A percentile compares a stretch with the other conserved stretches of the same genome.
Conservation (phyloP, 2,329 filamentous ascomycete genomes). For the Claviceps capensis region DNA sequence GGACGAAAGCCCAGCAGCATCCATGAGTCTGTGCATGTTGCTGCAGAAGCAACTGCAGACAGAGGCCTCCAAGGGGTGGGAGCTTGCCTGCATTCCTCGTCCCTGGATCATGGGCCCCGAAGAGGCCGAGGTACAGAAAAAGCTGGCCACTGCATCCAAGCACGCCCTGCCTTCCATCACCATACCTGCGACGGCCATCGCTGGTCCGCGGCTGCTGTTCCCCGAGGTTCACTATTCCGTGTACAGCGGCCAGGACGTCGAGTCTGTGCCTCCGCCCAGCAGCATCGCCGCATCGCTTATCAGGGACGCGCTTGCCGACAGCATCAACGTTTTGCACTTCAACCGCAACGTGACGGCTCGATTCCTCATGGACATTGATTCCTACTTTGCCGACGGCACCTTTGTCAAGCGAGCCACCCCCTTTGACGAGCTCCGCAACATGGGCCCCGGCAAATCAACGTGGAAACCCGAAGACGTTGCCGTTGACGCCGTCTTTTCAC, state of each 20-base stretch:
- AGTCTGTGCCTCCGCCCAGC: slow-evolving; percentile 69
- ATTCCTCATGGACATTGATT: slow-evolving; percentile 86
- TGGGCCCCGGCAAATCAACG: slow-evolving; percentile 51
- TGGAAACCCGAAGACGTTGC: slow-evolving; percentile 98
- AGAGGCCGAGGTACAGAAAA: slow-evolving; percentile 46
- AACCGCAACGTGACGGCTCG: slow-evolving; percentile 80
- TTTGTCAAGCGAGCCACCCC: slow-evolving; percentile 90
- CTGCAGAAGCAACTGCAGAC: slow-evolving; percentile 74
- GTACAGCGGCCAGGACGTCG: slow-evolving; percentile 72
- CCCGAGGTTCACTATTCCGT: slow-evolving; percentile 92
- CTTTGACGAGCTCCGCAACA: slow-evolving; percentile 73
- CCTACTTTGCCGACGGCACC: slow-evolving; percentile 78
- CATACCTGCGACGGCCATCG: slow-evolving; percentile 61
- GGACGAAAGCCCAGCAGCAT: slow-evolving; percentile 48
- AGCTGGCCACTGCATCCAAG: slow-evolving; percentile 48
- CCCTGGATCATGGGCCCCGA: slow-evolving; percentile 52
- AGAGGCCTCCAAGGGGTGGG: slow-evolving; percentile 64
- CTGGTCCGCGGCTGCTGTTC: slow-evolving; percentile 65
- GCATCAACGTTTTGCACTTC: slow-evolving; percentile 86
- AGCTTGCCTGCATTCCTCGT: slow-evolving; percentile 53
- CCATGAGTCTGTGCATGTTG: slow-evolving; percentile 59
- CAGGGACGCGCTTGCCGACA: slow-evolving; percentile 76
- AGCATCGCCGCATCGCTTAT: slow-evolving; percentile 72
- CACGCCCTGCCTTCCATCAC: slow-evolving; percentile 64
- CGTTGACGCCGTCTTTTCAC: slow-evolving; percentile 95